Conservation (phyloP, 768 basidiomycete genomes). For the Lentinula raphanica region DNA sequence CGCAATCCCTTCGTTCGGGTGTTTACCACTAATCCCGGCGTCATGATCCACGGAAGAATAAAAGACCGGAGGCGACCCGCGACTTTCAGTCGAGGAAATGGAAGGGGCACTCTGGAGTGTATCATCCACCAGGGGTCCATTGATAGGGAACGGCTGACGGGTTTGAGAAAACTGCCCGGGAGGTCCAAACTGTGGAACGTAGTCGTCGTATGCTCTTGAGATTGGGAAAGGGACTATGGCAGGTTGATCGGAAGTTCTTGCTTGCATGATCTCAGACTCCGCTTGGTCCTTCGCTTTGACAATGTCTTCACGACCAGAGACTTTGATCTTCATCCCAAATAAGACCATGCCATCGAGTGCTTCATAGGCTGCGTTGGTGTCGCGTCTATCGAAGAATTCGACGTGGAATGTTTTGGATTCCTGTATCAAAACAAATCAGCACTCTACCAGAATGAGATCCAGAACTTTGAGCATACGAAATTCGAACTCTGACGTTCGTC, state of each 20-base stretch:
- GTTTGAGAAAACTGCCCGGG: slow-evolving; percentile 32
- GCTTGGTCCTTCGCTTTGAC: background rate
- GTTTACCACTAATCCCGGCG: background rate
- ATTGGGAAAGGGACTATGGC: slow-evolving; percentile 15
- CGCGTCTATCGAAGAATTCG: slow-evolving; percentile 66
- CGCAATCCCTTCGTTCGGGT: background rate
- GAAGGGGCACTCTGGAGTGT: background rate
- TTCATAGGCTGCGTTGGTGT: slow-evolving; percentile 46
- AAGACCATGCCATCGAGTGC: slow-evolving; percentile 44
- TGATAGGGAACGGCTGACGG: slow-evolving; percentile 25
- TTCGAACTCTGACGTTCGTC: slow-evolving; percentile 3
- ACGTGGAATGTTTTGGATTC: slow-evolving; percentile 41
- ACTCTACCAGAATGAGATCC: background rate
- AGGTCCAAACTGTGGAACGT: slow-evolving; percentile 4
- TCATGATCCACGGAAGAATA: background rate
- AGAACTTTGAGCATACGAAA: slow-evolving; percentile 19
- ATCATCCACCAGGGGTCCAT: slow-evolving; percentile 9
- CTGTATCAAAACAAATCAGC: background rate
- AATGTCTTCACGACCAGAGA: slow-evolving; percentile 30
- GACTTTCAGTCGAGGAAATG: background rate
- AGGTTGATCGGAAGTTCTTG: background rate
- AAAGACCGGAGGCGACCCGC: slow-evolving; percentile 1
- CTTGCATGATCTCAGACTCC: background rate
- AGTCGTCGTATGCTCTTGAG: slow-evolving; percentile 7
- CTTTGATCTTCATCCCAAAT: slow-evolving; percentile 47